Conservation (phyloP, 495 filamentous ascomycete genomes). For the Lasiosphaeria hispida region DNA sequence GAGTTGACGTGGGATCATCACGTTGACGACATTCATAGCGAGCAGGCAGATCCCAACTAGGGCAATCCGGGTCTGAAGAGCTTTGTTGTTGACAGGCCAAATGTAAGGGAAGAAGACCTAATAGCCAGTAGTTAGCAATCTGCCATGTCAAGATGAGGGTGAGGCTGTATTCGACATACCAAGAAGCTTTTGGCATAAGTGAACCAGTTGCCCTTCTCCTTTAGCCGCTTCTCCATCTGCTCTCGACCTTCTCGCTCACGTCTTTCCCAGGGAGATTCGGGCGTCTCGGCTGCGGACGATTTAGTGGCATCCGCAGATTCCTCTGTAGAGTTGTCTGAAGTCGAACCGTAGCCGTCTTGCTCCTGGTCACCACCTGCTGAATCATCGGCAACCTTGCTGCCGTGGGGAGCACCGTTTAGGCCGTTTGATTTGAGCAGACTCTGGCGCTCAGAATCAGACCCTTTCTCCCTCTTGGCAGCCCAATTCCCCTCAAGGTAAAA, state of each 20-base stretch:
- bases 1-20: constrained; percentile 65
- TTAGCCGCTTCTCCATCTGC: constrained; percentile 55
- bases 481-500: constrained; percentile 32
- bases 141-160: neutral
- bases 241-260: constrained; percentile 50
- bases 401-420: constrained; percentile 4
- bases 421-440: constrained; percentile 43
- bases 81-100: constrained; percentile 57
- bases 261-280: constrained; percentile 49
- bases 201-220: constrained; percentile 62
- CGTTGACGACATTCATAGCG: constrained; percentile 57
- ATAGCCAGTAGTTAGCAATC: neutral
- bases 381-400: constrained; percentile 18
- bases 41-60: constrained; percentile 62
- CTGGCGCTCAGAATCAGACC: constrained; percentile 50
- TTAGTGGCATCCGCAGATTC: constrained; percentile 30
- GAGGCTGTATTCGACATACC: constrained; percentile 34
- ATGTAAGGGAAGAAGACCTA: constrained; percentile 64
- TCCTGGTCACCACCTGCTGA: constrained; percentile 23
- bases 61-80: constrained; percentile 54
- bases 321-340: constrained; percentile 37
- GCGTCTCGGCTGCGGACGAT: constrained; percentile 32
- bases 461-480: constrained; percentile 31
- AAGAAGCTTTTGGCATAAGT: constrained; percentile 61
- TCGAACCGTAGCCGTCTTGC: constrained; percentile 47